These are phyloP conservation scores for Thraustotheca clavata DNA, from an alignment of 352 stramenopile species.

Conservation along the genomic window DNA sequence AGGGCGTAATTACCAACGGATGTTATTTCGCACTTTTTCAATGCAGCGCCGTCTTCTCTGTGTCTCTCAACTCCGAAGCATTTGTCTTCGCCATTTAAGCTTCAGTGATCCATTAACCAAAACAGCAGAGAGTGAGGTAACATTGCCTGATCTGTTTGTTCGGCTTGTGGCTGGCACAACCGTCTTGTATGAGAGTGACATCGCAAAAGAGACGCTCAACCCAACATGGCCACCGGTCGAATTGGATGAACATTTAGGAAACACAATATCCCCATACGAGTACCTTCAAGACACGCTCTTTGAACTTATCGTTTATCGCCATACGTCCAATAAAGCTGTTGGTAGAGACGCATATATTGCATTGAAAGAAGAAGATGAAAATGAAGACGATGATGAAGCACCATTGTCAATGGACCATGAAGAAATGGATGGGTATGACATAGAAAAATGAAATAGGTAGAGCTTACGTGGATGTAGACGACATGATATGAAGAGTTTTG, in stretches of 20 bases:
- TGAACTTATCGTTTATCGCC: constrained; percentile 16
- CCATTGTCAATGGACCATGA: too few species aligned
- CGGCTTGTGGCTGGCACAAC: not conserved
- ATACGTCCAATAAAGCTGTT: not conserved
- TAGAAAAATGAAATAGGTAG: not conserved
- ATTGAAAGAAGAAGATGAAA: not conserved
- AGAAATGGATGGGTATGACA: not conserved
- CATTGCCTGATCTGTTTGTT: constrained; percentile 17
- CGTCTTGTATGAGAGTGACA: constrained; percentile 17
- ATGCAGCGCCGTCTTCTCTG: not conserved
- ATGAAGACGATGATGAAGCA: constrained; percentile 7
- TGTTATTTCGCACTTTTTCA: too few species aligned
- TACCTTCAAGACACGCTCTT: constrained; percentile 4
- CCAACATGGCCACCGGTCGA: constrained; percentile 15
- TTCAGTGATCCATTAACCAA: not conserved
- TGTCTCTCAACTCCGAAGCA: constrained; percentile 1
- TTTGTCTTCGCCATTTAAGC: not conserved
- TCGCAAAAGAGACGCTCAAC: constrained; percentile 16
- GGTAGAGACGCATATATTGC: not conserved
- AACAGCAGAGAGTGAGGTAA: not conserved
- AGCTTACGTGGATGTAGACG: not conserved
- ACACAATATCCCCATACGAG: constrained; percentile 8
- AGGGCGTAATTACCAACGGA: too few species aligned
- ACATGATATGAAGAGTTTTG: constrained; percentile 1
- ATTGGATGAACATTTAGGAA: not conserved